Evolutionary conservation across 495 filamentous ascomycete genomes (phyloP).

Genomic region (Podospora pseudopauciseta): DNA sequence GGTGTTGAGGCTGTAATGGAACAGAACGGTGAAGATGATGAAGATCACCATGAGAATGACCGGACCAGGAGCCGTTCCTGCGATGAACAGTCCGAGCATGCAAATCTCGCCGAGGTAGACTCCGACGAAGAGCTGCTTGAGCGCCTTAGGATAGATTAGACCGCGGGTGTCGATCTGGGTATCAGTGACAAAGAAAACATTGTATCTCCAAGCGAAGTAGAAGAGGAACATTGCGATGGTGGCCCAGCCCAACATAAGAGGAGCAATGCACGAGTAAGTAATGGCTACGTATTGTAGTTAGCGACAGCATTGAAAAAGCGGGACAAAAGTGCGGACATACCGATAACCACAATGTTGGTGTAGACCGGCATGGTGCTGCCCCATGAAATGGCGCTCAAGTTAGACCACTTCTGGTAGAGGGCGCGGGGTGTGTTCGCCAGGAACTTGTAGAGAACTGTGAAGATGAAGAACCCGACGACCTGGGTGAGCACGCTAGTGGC

Average conservation of each 20-base stretch:
- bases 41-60: conserved; percentile 79
- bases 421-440: conserved; percentile 55
- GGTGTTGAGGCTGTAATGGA: conserved; percentile 74
- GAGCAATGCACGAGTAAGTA: conserved; percentile 86
- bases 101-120: conserved; percentile 82
- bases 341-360: conserved; percentile 82
- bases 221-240: conserved; percentile 79
- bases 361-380: conserved; percentile 85
- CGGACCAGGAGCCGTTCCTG: conserved; percentile 68
- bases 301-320: not conserved
- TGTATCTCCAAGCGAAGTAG: conserved; percentile 93
- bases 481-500: conserved; percentile 72
- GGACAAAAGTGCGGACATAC: conserved; percentile 36
- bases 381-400: conserved; percentile 67
- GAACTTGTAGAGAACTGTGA: conserved; percentile 69
- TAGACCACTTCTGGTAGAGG: conserved; percentile 59
- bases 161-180: conserved; percentile 86
- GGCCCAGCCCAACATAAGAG: conserved; percentile 83
- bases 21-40: conserved; percentile 74
- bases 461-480: conserved; percentile 71
- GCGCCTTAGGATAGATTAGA: conserved; percentile 76
- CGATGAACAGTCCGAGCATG: conserved; percentile 86
- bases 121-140: conserved; percentile 88
- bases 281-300: conserved; percentile 51
- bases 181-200: conserved; percentile 88